Conservation (phyloP, 1,139 yeast genomes). For the Scheffersomyces insectosa region DNA sequence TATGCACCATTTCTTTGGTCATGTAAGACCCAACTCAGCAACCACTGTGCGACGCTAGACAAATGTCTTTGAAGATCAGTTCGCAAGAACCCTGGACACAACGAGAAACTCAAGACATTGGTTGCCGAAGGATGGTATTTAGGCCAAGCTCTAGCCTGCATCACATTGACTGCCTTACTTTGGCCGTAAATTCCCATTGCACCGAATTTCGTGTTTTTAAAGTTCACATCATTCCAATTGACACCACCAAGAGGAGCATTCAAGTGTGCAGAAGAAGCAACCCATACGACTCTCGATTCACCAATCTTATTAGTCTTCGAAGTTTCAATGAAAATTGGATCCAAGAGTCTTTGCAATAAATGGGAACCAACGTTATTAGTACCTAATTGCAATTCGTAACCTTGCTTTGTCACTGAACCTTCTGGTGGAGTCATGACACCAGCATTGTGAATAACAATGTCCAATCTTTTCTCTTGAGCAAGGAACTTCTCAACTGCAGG, state of each 20-base stretch:
- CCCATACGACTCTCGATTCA: slow-evolving; percentile 45
- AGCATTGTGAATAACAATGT: slow-evolving; percentile 52
- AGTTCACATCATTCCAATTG: too few relatives aligned
- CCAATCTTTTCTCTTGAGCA: slow-evolving; percentile 25
- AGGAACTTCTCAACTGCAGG: slow-evolving; percentile 37
- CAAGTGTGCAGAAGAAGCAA: slow-evolving; percentile 42
- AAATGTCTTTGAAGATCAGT: slow-evolving; percentile 42
- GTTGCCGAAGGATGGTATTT: slow-evolving; percentile 27
- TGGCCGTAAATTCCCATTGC: slow-evolving; percentile 36
- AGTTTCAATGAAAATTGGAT: slow-evolving; percentile 39
- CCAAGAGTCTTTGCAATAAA: slow-evolving; percentile 44
- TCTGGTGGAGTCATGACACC: slow-evolving; percentile 46
- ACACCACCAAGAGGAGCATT: slow-evolving; percentile 22
- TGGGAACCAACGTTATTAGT: slow-evolving; percentile 53
- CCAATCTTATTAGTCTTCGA: slow-evolving; percentile 13
- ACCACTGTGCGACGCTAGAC: background rate
- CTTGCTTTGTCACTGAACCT: slow-evolving; percentile 32
- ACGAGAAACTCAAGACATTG: slow-evolving; percentile 34
- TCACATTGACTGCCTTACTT: slow-evolving; percentile 47
- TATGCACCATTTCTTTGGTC: slow-evolving; percentile 19
- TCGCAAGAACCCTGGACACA: slow-evolving; percentile 49
- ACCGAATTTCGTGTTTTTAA: slow-evolving; percentile 7
- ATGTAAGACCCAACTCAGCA: slow-evolving; percentile 1
- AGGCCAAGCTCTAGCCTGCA: slow-evolving; percentile 46
- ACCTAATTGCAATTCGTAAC: slow-evolving; percentile 49